phyloP scores from a whole-genome alignment of 495 filamentous ascomycete genomes.

The Neurospora sp. region DNA sequence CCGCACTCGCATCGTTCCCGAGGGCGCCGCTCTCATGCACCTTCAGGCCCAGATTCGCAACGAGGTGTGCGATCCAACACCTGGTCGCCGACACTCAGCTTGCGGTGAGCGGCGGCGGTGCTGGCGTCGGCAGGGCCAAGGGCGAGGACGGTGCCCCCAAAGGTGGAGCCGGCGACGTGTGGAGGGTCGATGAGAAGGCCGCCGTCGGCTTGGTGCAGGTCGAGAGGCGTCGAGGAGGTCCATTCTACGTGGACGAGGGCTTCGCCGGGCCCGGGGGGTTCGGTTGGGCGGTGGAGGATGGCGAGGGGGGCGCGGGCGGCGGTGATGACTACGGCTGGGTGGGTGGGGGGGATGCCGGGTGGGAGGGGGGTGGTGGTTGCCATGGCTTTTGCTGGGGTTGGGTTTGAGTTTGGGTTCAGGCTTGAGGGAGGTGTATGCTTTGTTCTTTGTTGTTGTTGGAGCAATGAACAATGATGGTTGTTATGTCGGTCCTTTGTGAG shows the following conservation, averaged over 20 bases:
- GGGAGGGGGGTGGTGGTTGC: constrained; percentile 7
- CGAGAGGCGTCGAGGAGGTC: constrained; percentile 44
- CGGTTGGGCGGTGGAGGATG: constrained; percentile 26
- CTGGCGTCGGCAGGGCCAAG: too few species aligned
- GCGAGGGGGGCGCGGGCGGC: constrained; percentile 24
- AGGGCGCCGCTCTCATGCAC: constrained; percentile 85
- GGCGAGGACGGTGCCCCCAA: constrained; percentile 35
- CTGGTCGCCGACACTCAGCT: too few species aligned
- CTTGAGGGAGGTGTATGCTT: background rate
- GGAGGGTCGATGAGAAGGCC: constrained; percentile 34
- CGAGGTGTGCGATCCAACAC: constrained; percentile 28
- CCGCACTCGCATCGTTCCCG: constrained; percentile 80
- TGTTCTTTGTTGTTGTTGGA: background rate
- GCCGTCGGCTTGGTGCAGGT: constrained; percentile 45
- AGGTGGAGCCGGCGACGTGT: constrained; percentile 27
- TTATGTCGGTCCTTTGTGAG: background rate
- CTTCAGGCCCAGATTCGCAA: constrained; percentile 79
- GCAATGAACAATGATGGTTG: background rate
- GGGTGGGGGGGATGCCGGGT: constrained; percentile 18
- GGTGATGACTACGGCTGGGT: constrained; percentile 32
- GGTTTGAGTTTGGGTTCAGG: background rate
- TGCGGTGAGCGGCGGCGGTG: too few species aligned
- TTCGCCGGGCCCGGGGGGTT: constrained; percentile 27
- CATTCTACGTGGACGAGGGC: constrained; percentile 34
- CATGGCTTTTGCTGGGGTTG: background rate